Evolutionary conservation across 1,284 basidiomycete genomes (phyloP).

Genomic region (Malassezia slooffiae): DNA sequence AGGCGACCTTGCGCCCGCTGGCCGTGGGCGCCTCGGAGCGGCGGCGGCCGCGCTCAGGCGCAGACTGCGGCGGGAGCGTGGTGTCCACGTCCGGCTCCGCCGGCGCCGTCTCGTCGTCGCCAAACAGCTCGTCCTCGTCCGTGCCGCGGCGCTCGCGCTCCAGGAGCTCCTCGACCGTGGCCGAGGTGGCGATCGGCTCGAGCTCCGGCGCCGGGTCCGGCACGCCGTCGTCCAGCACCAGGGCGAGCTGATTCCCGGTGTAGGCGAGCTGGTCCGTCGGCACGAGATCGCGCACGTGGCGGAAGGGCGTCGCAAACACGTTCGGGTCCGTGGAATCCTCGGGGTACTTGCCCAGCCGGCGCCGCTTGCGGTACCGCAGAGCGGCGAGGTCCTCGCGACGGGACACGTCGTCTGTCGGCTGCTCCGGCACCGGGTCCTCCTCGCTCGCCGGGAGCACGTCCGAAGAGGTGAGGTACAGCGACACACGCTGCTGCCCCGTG

Average conservation of each 20-base stretch:
- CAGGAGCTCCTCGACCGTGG: constrained; percentile 5
- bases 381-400: constrained; percentile 12
- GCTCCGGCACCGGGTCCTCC: constrained; percentile 19
- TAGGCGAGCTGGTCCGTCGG: constrained; percentile 24
- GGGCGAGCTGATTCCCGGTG: constrained; percentile 24
- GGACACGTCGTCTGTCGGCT: constrained; percentile 7
- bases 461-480: constrained; percentile 33
- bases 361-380: constrained; percentile 26
- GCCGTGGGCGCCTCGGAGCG: constrained; percentile 17
- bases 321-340: constrained; percentile 10
- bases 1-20: constrained; percentile 29
- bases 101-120: constrained; percentile 17
- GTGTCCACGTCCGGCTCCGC: constrained; percentile 6
- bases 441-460: constrained; percentile 23
- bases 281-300: constrained; percentile 31
- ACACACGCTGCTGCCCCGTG: constrained; percentile 35
- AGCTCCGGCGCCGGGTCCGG: constrained; percentile 31
- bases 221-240: constrained; percentile 33
- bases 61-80: constrained; percentile 28
- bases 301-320: constrained; percentile 29
- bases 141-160: too few relatives aligned
- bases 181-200: constrained; percentile 20
- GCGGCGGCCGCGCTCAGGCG: constrained; percentile 22
- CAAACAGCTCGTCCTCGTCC: constrained; percentile 25
- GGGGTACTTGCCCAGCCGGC: constrained; percentile 31